Percentiles rank a stretch among this genome's conserved stretches.
These are phyloP conservation scores for Rhamnella rubrinervis DNA, from an alignment of 331 rosid species.

Conservation along the genomic window DNA sequence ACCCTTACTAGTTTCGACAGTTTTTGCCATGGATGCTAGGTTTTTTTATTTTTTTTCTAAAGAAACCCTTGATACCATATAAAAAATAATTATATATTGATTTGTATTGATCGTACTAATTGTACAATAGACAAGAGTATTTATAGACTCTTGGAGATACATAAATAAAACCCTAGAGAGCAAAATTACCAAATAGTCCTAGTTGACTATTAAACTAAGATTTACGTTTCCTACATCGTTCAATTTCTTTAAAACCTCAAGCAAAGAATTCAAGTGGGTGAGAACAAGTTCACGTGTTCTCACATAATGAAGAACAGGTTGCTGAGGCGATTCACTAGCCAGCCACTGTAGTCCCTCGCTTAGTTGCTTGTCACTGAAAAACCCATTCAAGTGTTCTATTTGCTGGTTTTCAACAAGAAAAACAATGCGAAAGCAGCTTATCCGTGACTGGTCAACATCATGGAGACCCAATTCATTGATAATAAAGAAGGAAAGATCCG, in stretches of 20 bases:
- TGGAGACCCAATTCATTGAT: slow-evolving; percentile 59
- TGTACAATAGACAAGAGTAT: no score
- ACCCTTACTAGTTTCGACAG: no score
- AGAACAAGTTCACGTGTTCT: slow-evolving; percentile 59
- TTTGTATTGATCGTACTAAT: no score
- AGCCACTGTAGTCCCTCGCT: slow-evolving; percentile 89
- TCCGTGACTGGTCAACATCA: slow-evolving; percentile 55
- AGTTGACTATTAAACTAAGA: no score
- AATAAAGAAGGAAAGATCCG: slow-evolving; percentile 42
- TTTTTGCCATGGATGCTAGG: no score
- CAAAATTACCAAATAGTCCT: no score
- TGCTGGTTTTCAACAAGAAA: slow-evolving; percentile 54
- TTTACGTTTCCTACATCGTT: no score
- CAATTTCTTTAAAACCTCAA: slow-evolving; percentile 37
- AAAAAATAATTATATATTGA: no score
- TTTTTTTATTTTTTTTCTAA: no score
- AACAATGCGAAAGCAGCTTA: slow-evolving; percentile 60
- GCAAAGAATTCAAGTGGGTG: slow-evolving; percentile 50
- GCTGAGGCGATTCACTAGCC: slow-evolving; percentile 77
- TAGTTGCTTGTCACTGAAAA: slow-evolving; percentile 66
- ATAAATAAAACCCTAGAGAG: no score
- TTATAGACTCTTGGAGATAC: no score
- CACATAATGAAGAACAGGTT: slow-evolving; percentile 48
- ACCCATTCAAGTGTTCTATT: slow-evolving; percentile 45
- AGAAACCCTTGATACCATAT: no score